Evolutionary conservation across 2,329 filamentous ascomycete species (phyloP), one percentile per base, ranked within the genome.

Genomic region (Alternaria atra): DNA sequence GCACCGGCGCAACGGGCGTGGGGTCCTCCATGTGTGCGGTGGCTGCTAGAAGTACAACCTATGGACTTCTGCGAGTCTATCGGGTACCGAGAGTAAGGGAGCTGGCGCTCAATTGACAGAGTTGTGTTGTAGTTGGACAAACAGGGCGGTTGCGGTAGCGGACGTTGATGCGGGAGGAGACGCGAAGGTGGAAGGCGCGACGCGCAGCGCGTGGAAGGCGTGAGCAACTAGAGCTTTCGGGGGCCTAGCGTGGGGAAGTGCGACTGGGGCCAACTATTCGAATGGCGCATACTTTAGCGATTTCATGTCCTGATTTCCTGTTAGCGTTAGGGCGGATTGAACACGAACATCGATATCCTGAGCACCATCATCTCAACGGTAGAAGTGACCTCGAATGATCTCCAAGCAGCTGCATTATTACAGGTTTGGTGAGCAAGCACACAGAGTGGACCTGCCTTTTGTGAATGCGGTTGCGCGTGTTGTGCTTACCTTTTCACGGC

Each of bases 1-100:
- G 60, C 3, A 63, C 43, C 25, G 73, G 63, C 35, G 63, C 52
- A 40, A 68, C 39, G 2, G 64, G 60, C 17, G 65, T 57, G 27
- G 69, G 66, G 51, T 73, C 73, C 57, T 75, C 74, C 76, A 79
- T 80, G 32, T 60, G 50, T 23, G 15, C 29, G 29, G 12, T 5
- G 30, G 37, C 27, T 51, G 51, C n/a, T 40, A 48, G 32, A 44
- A 60, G 39, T 52, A 27, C 17, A 43, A 35, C 7, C 27, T 34
- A 9, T 7, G 3, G 48, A 54, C 56, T 54, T 53, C 25, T 32
- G 20, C n/a, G 30, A 13, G 20, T 35, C 40, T 34, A 27, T n/a
- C 12, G 55, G 46, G 47, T 51, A 40, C 51, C 10, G 23, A 32
- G 15, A 25, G 9, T 23, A 25, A 17, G 37, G 20, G 43, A 10